phyloP scores from a whole-genome alignment of 2,329 filamentous ascomycete species.

The Dryadomyces sulphureus region DNA sequence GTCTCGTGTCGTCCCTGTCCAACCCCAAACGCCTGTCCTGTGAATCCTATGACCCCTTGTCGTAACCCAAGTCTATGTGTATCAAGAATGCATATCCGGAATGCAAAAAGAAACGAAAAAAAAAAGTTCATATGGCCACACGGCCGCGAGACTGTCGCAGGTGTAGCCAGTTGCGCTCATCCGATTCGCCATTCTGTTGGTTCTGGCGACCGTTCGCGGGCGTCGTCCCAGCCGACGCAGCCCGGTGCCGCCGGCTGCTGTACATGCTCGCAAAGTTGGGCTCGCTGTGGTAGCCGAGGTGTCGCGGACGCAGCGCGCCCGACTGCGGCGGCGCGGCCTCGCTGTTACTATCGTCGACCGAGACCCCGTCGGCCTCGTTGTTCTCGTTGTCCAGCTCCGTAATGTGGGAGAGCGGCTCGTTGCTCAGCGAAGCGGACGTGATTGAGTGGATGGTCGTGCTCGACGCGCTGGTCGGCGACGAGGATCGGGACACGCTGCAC shows the following conservation, averaged over 20 bases:
- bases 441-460: background rate
- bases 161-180: conserved; percentile 20
- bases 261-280: background rate
- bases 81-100: background rate
- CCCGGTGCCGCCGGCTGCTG: conserved; percentile 12
- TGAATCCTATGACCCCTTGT: background rate
- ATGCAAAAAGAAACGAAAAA: background rate
- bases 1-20: background rate
- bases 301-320: background rate
- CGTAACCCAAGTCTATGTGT: background rate
- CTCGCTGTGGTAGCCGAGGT: conserved; percentile 3
- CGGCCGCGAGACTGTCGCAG: conserved; percentile 22
- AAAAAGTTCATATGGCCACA: conserved; percentile 11
- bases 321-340: background rate
- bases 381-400: conserved; percentile 9
- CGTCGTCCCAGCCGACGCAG: conserved; percentile 1
- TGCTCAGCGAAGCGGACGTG: background rate
- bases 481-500: conserved; percentile 31
- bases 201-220: conserved; percentile 10
- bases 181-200: conserved; percentile 14
- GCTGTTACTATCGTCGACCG: background rate
- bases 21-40: background rate
- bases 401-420: conserved; percentile 16
- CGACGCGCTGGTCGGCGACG: conserved; percentile 10
- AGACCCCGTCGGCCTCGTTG: background rate